Evolutionary conservation across 805 yeast species (phyloP).

Genomic region (Debaryomyces hansenii): DNA sequence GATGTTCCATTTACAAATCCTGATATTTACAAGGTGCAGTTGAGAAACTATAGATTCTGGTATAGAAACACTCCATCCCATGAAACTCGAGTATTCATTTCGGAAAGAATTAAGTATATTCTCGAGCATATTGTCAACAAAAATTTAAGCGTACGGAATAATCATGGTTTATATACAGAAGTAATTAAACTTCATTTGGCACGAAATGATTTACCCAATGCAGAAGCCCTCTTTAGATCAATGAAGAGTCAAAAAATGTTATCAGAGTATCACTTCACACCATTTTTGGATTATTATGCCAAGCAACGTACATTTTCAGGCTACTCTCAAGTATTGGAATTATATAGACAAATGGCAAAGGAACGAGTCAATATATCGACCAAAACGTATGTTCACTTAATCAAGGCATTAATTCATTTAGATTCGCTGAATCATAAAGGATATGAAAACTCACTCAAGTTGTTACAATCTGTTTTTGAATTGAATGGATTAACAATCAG

Average conservation of each 20-base stretch:
- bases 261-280: conserved; percentile 27
- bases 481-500: conserved; percentile 25
- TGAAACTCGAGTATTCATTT: conserved; percentile 7
- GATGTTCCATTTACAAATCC: conserved; percentile 29
- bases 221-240: conserved; percentile 19
- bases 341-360: conserved; percentile 35
- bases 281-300: conserved; percentile 26
- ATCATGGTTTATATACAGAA: conserved; percentile 21
- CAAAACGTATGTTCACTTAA: conserved; percentile 29
- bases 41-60: conserved; percentile 34
- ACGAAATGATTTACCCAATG: conserved; percentile 16
- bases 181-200: conserved; percentile 23
- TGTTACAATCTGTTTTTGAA: conserved; percentile 28
- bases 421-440: conserved; percentile 14
- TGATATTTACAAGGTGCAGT: conserved; percentile 25
- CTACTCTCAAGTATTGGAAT: conserved; percentile 23
- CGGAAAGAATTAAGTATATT: conserved; percentile 11
- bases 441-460: conserved; percentile 15
- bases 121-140: conserved; percentile 6
- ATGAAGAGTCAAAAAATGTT: conserved; percentile 15
- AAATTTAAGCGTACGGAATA: conserved; percentile 7
- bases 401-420: conserved; percentile 25
- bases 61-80: conserved; percentile 4
- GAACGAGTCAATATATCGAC: conserved; percentile 22
- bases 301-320: conserved; percentile 15